Conservation (phyloP, 352 stramenopile species). For the Globisporangium sylvaticum region DNA sequence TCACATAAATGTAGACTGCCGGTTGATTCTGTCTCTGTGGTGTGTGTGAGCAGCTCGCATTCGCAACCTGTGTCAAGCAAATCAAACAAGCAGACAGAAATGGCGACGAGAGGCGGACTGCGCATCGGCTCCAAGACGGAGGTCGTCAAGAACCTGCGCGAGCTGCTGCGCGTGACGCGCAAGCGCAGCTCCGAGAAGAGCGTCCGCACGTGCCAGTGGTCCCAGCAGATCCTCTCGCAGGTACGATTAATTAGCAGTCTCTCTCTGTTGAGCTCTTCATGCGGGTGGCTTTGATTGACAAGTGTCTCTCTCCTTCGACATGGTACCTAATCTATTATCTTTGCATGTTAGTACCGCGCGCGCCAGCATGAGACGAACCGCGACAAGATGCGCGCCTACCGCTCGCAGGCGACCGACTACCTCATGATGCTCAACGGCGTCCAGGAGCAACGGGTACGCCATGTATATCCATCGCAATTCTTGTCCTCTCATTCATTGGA, state of each 20-base stretch:
- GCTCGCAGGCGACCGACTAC: slow-evolving; percentile 67
- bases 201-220: slow-evolving; percentile 57
- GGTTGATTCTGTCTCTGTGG: not conserved
- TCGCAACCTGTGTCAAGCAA: not conserved
- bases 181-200: slow-evolving; percentile 46
- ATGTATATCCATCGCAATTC: too few species aligned
- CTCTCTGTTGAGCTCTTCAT: not conserved
- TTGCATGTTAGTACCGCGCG: slow-evolving; percentile 48
- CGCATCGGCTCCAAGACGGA: slow-evolving; percentile 81
- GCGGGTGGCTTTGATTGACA: slow-evolving; percentile 3
- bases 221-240: slow-evolving; percentile 69
- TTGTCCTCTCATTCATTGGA: not conserved
- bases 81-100: slow-evolving; percentile 17
- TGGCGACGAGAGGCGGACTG: slow-evolving; percentile 50
- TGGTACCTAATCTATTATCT: slow-evolving; percentile 1
- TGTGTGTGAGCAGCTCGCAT: not conserved
- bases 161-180: slow-evolving; percentile 63
- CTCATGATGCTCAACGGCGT: slow-evolving; percentile 66
- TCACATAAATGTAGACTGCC: not conserved
- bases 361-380: slow-evolving; percentile 74
- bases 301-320: not conserved
- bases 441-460: slow-evolving; percentile 65
- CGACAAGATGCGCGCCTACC: slow-evolving; percentile 63
- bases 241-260: slow-evolving; percentile 21
- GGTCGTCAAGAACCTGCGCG: slow-evolving; percentile 73